A percentile compares a stretch with the other conserved stretches of the same genome.
Evolutionary conservation across 2,329 filamentous ascomycete species (phyloP).

Genomic region (Thyridium curvatum): DNA sequence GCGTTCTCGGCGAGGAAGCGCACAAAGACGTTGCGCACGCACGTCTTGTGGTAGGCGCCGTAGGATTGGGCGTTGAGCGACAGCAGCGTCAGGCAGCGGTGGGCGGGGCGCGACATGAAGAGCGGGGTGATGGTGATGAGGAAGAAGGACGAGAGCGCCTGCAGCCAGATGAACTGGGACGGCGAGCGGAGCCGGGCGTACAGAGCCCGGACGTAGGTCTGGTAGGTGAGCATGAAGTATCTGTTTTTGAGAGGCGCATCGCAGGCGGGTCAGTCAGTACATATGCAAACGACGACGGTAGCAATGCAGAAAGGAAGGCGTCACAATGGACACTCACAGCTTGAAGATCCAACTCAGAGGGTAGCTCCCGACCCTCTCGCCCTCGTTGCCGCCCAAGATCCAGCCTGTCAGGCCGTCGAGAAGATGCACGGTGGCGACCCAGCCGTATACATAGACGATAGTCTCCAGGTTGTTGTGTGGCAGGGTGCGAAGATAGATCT

Average conservation of each 20-base stretch:
- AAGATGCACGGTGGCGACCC: slow-evolving; percentile 60
- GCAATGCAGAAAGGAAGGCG: background rate
- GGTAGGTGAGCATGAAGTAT: slow-evolving; percentile 64
- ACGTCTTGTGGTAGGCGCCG: slow-evolving; percentile 58
- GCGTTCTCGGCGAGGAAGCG: slow-evolving; percentile 61
- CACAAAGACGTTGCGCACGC: slow-evolving; percentile 61
- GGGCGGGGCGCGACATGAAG: slow-evolving; percentile 54
- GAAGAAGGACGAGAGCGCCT: slow-evolving; percentile 55
- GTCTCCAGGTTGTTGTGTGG: slow-evolving; percentile 62
- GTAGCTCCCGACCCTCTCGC: slow-evolving; percentile 62
- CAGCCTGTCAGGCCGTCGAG: slow-evolving; percentile 60
- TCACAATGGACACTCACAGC: slow-evolving; percentile 37
- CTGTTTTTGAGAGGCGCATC: too few species aligned
- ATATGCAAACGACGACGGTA: too few species aligned
- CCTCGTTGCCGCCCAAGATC: slow-evolving; percentile 60
- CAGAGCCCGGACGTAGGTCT: slow-evolving; percentile 63
- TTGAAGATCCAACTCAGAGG: slow-evolving; percentile 68
- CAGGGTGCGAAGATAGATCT: slow-evolving; percentile 60
- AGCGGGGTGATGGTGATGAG: slow-evolving; percentile 59
- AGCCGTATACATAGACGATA: slow-evolving; percentile 64
- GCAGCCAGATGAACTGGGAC: slow-evolving; percentile 58
- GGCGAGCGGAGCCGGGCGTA: slow-evolving; percentile 63
- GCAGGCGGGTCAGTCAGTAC: too few species aligned
- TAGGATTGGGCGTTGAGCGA: slow-evolving; percentile 55
- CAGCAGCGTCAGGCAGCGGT: slow-evolving; percentile 47